Conservation (phyloP, 768 basidiomycete genomes). For the Psilocybe cubensis region DNA sequence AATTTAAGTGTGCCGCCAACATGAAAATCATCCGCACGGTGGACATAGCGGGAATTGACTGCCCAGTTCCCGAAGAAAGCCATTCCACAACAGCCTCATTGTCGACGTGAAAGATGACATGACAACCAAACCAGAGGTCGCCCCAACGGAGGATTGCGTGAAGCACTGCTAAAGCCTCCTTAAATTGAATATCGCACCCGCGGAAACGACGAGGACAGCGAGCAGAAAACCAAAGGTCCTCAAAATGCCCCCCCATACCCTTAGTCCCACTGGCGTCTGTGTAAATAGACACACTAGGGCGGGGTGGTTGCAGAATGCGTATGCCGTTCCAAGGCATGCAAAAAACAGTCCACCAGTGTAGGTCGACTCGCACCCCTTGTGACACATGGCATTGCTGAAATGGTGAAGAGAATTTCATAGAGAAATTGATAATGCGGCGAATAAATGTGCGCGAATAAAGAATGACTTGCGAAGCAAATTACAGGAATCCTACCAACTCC, state of each 20-base stretch:
- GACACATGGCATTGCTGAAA: slow-evolving; percentile 28
- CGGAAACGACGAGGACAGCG: slow-evolving; percentile 25
- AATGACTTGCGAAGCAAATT: slow-evolving; percentile 38
- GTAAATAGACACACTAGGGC: slow-evolving; percentile 19
- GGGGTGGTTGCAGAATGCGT: slow-evolving; percentile 14
- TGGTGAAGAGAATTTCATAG: slow-evolving; percentile 24
- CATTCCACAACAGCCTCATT: slow-evolving; percentile 15
- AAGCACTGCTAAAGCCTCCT: slow-evolving; percentile 34
- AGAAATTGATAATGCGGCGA: slow-evolving; percentile 30
- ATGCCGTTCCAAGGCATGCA: slow-evolving; percentile 33
- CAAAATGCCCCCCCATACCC: slow-evolving; percentile 29
- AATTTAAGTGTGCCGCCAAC: slow-evolving; percentile 21
- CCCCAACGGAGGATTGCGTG: slow-evolving; percentile 34
- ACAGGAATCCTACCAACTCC: slow-evolving; percentile 34
- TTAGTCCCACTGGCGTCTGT: slow-evolving; percentile 37
- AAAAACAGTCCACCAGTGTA: slow-evolving; percentile 36
- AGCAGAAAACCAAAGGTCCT: slow-evolving; percentile 27
- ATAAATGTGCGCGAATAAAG: slow-evolving; percentile 31
- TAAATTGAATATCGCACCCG: slow-evolving; percentile 34
- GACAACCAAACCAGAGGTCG: slow-evolving; percentile 21
- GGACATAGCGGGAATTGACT: slow-evolving; percentile 12
- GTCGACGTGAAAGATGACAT: slow-evolving; percentile 25
- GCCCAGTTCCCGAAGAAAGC: slow-evolving; percentile 10
- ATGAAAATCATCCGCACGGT: slow-evolving; percentile 17
- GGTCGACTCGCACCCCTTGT: slow-evolving; percentile 13